Conservation (phyloP, 805 yeast genomes). For the Yamadazyma olivae region DNA sequence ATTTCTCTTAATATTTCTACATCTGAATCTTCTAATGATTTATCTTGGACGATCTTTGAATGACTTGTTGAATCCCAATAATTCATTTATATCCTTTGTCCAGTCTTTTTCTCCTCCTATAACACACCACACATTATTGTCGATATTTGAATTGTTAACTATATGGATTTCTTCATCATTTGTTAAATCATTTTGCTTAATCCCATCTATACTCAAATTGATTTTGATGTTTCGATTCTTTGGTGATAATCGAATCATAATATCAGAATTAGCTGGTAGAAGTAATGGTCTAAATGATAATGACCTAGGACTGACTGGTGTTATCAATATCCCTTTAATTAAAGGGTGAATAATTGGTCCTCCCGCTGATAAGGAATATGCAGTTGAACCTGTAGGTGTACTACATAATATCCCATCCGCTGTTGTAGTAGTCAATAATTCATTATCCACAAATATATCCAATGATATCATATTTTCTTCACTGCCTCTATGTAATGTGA, state of each 20-base stretch:
- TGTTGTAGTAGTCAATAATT: conserved; percentile 81
- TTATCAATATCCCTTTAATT: conserved; percentile 75
- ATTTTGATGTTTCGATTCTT: conserved; percentile 38
- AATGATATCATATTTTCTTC: conserved; percentile 81
- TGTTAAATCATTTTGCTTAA: conserved; percentile 61
- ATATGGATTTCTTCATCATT: conserved; percentile 82
- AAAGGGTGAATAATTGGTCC: conserved; percentile 91
- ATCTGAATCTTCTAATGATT: no score
- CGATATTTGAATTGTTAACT: conserved; percentile 13
- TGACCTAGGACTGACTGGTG: conserved; percentile 92
- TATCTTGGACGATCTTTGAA: conserved; percentile 56
- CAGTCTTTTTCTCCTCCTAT: conserved; percentile 83
- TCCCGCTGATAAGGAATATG: conserved; percentile 85
- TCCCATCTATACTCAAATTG: conserved; percentile 80
- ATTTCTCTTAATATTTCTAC: no score
- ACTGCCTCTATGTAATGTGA: conserved; percentile 82
- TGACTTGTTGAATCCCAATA: conserved; percentile 84
- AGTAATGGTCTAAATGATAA: conserved; percentile 86
- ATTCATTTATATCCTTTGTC: conserved; percentile 85
- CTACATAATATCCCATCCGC: conserved; percentile 87
- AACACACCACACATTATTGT: conserved; percentile 81
- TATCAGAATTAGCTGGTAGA: conserved; percentile 74
- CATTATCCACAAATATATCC: conserved; percentile 82
- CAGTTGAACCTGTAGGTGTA: conserved; percentile 95
- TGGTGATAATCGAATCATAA: conserved; percentile 55